Percentiles rank a stretch among this genome's conserved stretches.
phyloP scores from a whole-genome alignment of 1,284 basidiomycete genomes.

The Cutaneotrichosporon sp. region DNA sequence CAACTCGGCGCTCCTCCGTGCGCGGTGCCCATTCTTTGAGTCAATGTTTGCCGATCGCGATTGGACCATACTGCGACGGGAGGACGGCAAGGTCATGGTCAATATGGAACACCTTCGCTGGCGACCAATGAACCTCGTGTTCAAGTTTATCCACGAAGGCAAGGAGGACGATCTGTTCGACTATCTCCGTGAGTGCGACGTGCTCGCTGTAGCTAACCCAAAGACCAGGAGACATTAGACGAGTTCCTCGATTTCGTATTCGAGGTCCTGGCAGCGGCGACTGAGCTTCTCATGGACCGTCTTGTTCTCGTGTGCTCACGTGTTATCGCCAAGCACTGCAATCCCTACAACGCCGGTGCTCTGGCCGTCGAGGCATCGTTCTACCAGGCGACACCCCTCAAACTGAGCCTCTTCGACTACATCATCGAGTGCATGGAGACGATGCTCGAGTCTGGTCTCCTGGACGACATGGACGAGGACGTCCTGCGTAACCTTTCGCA shows the following conservation, averaged over 20 bases:
- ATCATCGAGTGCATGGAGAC: conserved; percentile 81
- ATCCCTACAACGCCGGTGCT: conserved; percentile 71
- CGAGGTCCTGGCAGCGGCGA: conserved; percentile 81
- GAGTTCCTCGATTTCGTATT: conserved; percentile 82
- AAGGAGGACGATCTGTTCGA: conserved; percentile 69
- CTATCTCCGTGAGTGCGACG: conserved; percentile 56
- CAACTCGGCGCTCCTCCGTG: conserved; percentile 72
- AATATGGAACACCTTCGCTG: conserved; percentile 70
- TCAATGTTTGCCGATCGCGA: conserved; percentile 78
- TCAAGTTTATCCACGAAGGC: conserved; percentile 76
- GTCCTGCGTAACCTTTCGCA: conserved; percentile 65
- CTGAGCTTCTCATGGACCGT: conserved; percentile 80
- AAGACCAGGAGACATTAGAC: conserved; percentile 67
- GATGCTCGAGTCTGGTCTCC: conserved; percentile 71
- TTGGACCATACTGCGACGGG: conserved; percentile 67
- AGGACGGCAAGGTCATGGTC: conserved; percentile 56
- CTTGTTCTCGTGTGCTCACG: conserved; percentile 77
- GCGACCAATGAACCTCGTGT: conserved; percentile 69
- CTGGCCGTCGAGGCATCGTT: conserved; percentile 78
- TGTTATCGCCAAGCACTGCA: conserved; percentile 65
- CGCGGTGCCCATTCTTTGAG: conserved; percentile 78
- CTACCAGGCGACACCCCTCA: conserved; percentile 68
- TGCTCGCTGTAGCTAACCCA: background rate
- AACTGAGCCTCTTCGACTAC: conserved; percentile 71
- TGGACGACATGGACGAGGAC: conserved; percentile 64